These are phyloP conservation scores for Ajuga chamaepitys DNA, from an alignment of 257 asterid species.

Conservation along the genomic window DNA sequence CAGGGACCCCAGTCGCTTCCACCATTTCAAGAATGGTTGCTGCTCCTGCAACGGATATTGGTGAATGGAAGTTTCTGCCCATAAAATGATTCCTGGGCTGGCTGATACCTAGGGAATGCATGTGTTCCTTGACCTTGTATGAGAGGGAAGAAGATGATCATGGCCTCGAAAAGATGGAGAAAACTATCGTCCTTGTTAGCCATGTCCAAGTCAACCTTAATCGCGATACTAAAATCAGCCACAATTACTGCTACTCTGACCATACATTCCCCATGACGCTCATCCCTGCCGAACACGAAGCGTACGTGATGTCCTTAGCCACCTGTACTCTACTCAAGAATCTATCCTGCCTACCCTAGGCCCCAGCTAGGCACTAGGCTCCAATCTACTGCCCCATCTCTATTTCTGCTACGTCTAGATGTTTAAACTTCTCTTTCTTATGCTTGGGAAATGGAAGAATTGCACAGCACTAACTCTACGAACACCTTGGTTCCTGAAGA, in stretches of 20 bases:
- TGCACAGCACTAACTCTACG: background rate
- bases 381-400: too few relatives aligned
- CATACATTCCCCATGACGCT: background rate
- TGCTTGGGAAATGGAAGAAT: background rate
- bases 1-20: conserved; percentile 89
- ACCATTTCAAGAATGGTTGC: conserved; percentile 78
- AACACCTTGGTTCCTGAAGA: background rate
- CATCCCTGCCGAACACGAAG: too few relatives aligned
- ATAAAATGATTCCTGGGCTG: background rate
- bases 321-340: too few relatives aligned
- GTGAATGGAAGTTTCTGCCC: conserved; percentile 27
- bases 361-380: too few relatives aligned
- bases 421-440: background rate
- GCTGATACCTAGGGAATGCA: background rate
- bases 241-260: background rate
- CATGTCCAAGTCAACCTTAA: background rate
- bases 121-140: background rate
- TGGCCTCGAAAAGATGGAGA: background rate
- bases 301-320: too few relatives aligned
- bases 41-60: conserved; percentile 93
- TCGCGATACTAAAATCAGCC: background rate
- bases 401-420: background rate
- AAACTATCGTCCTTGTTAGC: background rate
- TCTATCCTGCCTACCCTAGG: too few relatives aligned
- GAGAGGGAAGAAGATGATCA: background rate